phyloP scores from a whole-genome alignment of 208 protist genomes.

The Endotrypanum monterogeii region DNA sequence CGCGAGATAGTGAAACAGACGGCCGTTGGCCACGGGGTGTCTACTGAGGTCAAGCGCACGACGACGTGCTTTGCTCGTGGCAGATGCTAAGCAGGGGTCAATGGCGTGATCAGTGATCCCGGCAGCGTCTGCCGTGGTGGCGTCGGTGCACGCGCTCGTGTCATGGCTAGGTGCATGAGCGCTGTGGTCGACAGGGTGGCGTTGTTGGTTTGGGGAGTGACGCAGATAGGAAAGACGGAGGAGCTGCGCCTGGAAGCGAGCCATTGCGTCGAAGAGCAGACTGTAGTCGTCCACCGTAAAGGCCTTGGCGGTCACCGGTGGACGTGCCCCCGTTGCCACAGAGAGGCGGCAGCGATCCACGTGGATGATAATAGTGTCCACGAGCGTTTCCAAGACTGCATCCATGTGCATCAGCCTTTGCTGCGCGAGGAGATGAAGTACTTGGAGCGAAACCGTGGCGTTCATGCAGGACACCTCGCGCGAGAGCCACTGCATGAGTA shows the following conservation, averaged over 20 bases:
- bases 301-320: neutral
- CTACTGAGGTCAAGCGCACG: neutral
- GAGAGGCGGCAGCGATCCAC: slow-evolving; percentile 1
- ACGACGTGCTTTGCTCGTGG: neutral
- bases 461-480: slow-evolving; percentile 31
- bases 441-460: slow-evolving; percentile 34
- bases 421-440: slow-evolving; percentile 65
- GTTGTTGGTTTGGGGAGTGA: neutral
- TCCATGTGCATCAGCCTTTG: slow-evolving; percentile 50
- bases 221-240: neutral
- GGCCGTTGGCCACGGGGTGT: slow-evolving; percentile 49
- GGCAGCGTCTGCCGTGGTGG: neutral
- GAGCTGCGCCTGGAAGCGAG: slow-evolving; percentile 42
- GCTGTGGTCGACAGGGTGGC: neutral
- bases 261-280: slow-evolving; percentile 55
- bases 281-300: slow-evolving; percentile 22
- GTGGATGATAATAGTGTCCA: slow-evolving; percentile 51
- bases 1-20: slow-evolving; percentile 37
- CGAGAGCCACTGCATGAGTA: slow-evolving; percentile 50
- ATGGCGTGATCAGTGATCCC: neutral
- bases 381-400: slow-evolving; percentile 56
- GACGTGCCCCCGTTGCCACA: neutral
- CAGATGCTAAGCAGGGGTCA: neutral
- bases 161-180: neutral
- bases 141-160: neutral